Conservation (phyloP, 1,139 yeast genomes). For the Yamadazyma sp. region DNA sequence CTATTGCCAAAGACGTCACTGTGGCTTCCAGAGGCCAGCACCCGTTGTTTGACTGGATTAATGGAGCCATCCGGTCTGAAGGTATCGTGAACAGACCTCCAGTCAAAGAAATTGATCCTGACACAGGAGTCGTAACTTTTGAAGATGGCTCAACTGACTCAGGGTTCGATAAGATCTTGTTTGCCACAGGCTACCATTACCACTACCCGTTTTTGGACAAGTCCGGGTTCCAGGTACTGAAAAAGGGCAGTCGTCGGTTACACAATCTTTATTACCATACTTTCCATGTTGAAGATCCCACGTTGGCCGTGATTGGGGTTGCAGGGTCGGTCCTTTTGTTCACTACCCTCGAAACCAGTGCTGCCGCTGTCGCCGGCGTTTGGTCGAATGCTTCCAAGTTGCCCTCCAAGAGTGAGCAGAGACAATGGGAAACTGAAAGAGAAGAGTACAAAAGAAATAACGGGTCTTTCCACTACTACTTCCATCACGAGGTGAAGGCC, state of each 20-base stretch:
- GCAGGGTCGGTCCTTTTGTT: slow-evolving; percentile 40
- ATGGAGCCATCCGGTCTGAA: slow-evolving; percentile 37
- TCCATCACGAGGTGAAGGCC: slow-evolving; percentile 20
- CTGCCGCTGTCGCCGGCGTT: slow-evolving; percentile 48
- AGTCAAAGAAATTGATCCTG: slow-evolving; percentile 24
- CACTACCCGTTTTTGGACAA: slow-evolving; percentile 33
- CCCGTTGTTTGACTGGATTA: slow-evolving; percentile 29
- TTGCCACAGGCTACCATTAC: slow-evolving; percentile 40
- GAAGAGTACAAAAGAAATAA: slow-evolving; percentile 13
- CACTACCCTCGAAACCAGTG: slow-evolving; percentile 42
- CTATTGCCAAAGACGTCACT: slow-evolving; percentile 37
- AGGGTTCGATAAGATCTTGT: slow-evolving; percentile 29
- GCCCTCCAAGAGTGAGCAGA: slow-evolving; percentile 31
- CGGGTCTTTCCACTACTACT: slow-evolving; percentile 26
- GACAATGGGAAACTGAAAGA: slow-evolving; percentile 28
- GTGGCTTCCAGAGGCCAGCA: slow-evolving; percentile 37
- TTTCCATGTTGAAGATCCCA: slow-evolving; percentile 42
- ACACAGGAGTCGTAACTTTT: slow-evolving; percentile 27
- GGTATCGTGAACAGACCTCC: slow-evolving; percentile 33
- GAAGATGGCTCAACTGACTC: slow-evolving; percentile 26
- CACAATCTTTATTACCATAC: slow-evolving; percentile 39
- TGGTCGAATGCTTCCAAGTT: slow-evolving; percentile 35
- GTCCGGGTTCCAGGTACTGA: slow-evolving; percentile 13
- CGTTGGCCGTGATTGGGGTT: slow-evolving; percentile 41
- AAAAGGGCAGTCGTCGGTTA: slow-evolving; percentile 28